Evolutionary conservation across 352 stramenopile genomes (phyloP).

Genomic region (Phytophthora palmivora): DNA sequence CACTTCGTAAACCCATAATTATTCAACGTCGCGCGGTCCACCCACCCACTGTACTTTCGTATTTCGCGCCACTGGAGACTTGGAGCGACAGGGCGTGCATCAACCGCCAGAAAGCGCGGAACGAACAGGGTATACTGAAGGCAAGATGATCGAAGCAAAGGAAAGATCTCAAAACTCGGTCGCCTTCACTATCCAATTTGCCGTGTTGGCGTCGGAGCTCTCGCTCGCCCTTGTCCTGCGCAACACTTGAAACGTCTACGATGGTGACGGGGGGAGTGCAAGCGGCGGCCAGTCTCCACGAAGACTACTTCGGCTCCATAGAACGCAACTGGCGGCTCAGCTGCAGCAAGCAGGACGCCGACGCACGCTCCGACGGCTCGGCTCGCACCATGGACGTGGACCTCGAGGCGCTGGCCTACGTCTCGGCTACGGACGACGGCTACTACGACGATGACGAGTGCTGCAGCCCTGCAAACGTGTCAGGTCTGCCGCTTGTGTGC

Average conservation of each 20-base stretch:
- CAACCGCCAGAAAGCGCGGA: conserved; percentile 22
- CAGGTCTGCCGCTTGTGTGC: conserved; percentile 77
- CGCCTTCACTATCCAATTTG: conserved; percentile 38
- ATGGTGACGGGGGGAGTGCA: conserved; percentile 28
- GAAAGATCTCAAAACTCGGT: conserved; percentile 10
- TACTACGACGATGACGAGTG: conserved; percentile 20
- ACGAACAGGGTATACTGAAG: conserved; percentile 25
- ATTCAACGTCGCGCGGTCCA: too few species aligned
- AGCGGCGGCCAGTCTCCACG: conserved; percentile 13
- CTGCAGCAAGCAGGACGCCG: conserved; percentile 20
- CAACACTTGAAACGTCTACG: conserved; percentile 11
- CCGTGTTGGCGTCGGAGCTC: conserved; percentile 26
- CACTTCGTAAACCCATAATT: too few species aligned
- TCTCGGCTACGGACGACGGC: conserved; percentile 23
- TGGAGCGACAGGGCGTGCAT: conserved; percentile 27
- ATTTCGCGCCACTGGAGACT: conserved; percentile 8
- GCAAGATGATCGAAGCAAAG: conserved; percentile 18
- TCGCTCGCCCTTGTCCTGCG: background rate
- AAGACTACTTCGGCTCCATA: conserved; percentile 21
- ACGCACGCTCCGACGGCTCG: conserved; percentile 37
- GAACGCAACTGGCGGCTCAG: conserved; percentile 20
- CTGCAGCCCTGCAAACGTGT: conserved; percentile 37
- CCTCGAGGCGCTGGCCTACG: conserved; percentile 51
- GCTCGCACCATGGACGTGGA: conserved; percentile 43
- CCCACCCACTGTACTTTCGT: too few species aligned